Percentiles rank a stretch among this genome's conserved stretches.
Conservation (phyloP, 768 basidiomycete genomes). For the Panaeolus papilionaceus region DNA sequence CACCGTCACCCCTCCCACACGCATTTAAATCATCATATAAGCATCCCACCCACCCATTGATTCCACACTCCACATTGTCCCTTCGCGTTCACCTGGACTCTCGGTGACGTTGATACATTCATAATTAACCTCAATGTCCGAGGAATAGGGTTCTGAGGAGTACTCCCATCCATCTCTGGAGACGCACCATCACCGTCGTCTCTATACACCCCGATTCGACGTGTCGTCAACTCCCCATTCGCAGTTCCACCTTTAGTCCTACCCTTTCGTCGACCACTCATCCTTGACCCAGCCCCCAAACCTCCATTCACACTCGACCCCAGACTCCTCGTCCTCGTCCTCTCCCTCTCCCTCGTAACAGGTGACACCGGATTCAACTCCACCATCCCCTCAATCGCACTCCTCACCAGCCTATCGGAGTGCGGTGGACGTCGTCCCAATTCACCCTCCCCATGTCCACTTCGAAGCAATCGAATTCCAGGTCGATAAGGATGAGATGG, state of each 20-base stretch:
- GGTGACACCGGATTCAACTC: too few species aligned
- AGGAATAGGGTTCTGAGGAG: neutral
- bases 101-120: neutral
- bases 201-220: too few species aligned
- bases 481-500: neutral
- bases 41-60: too few species aligned
- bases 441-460: neutral
- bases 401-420: neutral
- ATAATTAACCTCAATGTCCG: neutral
- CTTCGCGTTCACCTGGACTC: neutral
- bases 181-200: neutral
- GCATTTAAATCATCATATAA: too few species aligned
- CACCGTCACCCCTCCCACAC: too few species aligned
- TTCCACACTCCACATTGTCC: neutral
- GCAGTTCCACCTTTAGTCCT: neutral
- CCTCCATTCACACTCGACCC: too few species aligned
- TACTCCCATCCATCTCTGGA: neutral
- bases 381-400: neutral
- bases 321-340: too few species aligned
- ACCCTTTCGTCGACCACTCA: neutral
- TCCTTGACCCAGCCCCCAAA: neutral
- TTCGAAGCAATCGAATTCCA: neutral
- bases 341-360: too few species aligned
- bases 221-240: too few species aligned
- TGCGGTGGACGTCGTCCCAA: neutral